Evolutionary conservation across 768 basidiomycete species (phyloP), one percentile per base, ranked within the genome.

Genomic region (Auricularia sp.): DNA sequence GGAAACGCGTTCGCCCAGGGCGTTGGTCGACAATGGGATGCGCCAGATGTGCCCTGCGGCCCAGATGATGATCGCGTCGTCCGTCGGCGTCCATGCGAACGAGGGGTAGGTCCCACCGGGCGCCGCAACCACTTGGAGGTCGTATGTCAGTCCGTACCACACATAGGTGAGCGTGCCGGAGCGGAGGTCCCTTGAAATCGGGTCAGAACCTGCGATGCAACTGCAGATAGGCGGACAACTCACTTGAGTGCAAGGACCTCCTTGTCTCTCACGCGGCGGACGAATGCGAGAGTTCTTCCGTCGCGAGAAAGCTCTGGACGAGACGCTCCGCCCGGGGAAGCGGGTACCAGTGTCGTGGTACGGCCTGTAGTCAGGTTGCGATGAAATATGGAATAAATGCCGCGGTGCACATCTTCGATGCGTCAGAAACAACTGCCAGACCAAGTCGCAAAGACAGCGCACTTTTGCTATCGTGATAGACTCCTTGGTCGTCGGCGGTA

Each of bases 51-150:
- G 82, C 2, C 88, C 88, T 1, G 85, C 82, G 3, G 88, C 86
- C 88, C 88, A 90, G 65, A 90, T 85, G 67, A 90, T 78, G 63
- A 90, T 75, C 1, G 82, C 84, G 65, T 81, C 77, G 66, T 84
- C 83, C 18, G 76, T 73, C 0, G 85, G 85, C 0, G 84, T 80
- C 73, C 90, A 90, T 8, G 88, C 80, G 70, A 87, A 90, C 1
- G 87, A 85, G 0, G 88, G 89, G 68, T 90, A 90, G 47, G 88
- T 90, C 11, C 88, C 87, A 87, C 89, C 89, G 0, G 89, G 88
- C 14, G 88, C 86, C 8, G 84, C 88, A 62, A 88, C 77, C 10
- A 73, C 71, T 24, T 78, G 78, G n/a, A 85, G 77, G 70, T 90
- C 88, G 69, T 88, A 89, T 2, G 81, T 85, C 37, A 90, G 77